Evolutionary conservation across 2,329 filamentous ascomycete species (phyloP).

Genomic region (Exophiala phaeomuriformis): DNA sequence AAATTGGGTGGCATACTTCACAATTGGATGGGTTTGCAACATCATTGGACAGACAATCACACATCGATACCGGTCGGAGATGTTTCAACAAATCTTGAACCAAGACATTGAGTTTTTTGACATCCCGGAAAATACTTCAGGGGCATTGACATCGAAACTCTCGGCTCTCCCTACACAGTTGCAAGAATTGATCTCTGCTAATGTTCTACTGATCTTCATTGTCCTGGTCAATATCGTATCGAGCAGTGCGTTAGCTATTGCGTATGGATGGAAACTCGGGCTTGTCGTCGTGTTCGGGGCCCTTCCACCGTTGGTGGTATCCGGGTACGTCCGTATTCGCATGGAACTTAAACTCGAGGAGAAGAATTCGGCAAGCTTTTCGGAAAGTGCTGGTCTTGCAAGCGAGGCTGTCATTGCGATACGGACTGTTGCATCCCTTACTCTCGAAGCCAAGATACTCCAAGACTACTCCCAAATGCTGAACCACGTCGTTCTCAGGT

Average conservation of each 20-base stretch:
- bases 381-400: conserved; percentile 44
- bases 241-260: conserved; percentile 42
- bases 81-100: conserved; percentile 27
- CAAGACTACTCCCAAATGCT: conserved; percentile 30
- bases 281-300: conserved; percentile 44
- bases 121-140: conserved; percentile 29
- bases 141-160: conserved; percentile 29
- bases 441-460: conserved; percentile 40
- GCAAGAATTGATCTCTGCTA: conserved; percentile 47
- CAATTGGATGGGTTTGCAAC: conserved; percentile 33
- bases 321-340: conserved; percentile 45
- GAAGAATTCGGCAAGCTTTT: conserved; percentile 40
- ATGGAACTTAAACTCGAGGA: conserved; percentile 44
- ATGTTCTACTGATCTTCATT: conserved; percentile 44
- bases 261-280: conserved; percentile 43
- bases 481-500: conserved; percentile 22
- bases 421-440: conserved; percentile 45
- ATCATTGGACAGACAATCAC: conserved; percentile 28
- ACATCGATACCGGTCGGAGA: conserved; percentile 23
- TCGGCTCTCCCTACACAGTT: conserved; percentile 31
- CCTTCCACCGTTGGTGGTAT: conserved; percentile 40
- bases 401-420: conserved; percentile 47
- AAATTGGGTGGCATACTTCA: conserved; percentile 35
- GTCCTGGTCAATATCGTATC: conserved; percentile 42
- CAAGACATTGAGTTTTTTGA: conserved; percentile 33